Percentiles rank a stretch among this genome's conserved stretches.
Evolutionary conservation across 2,329 filamentous ascomycete genomes (phyloP).

Genomic region (Epichloe brachyelytri): DNA sequence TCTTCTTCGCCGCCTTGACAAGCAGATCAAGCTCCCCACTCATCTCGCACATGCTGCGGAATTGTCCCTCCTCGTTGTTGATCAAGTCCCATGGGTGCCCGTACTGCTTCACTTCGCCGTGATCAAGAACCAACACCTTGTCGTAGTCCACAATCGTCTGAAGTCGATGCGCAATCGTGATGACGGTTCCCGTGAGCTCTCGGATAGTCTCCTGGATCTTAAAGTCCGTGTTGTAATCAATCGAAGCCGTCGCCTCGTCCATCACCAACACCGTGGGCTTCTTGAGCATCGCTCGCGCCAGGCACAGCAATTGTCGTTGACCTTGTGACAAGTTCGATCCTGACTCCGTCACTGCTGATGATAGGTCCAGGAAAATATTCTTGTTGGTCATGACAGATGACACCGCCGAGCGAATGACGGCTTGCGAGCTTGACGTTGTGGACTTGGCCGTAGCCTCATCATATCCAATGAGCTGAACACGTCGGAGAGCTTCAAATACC

Average conservation of each 20-base stretch:
- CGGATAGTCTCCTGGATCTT: conserved; percentile 96
- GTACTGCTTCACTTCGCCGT: conserved; percentile 76
- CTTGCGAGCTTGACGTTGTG: conserved; percentile 7
- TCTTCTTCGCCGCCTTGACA: conserved; percentile 42
- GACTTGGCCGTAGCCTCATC: conserved; percentile 29
- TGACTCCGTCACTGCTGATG: conserved; percentile 74
- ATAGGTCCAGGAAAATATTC: conserved; percentile 84
- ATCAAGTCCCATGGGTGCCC: conserved; percentile 81
- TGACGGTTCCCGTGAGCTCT: conserved; percentile 84
- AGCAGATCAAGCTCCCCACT: conserved; percentile 44
- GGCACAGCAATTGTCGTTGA: conserved; percentile 85
- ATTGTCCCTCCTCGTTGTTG: conserved; percentile 51
- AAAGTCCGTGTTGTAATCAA: conserved; percentile 88
- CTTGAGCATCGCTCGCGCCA: conserved; percentile 86
- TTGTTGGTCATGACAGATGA: conserved; percentile 58
- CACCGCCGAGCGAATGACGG: conserved; percentile 10
- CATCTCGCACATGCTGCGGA: conserved; percentile 52
- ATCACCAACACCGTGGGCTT: conserved; percentile 89
- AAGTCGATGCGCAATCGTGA: conserved; percentile 90
- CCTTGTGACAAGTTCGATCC: conserved; percentile 92
- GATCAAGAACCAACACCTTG: conserved; percentile 88
- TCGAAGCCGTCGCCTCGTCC: conserved; percentile 96
- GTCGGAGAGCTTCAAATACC: conserved; percentile 72
- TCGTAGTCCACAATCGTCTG: conserved; percentile 98
- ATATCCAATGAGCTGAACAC: conserved; percentile 72